These are phyloP conservation scores for Thelonectria discophora DNA, from an alignment of 2,329 filamentous ascomycete genomes.

Conservation along the genomic window DNA sequence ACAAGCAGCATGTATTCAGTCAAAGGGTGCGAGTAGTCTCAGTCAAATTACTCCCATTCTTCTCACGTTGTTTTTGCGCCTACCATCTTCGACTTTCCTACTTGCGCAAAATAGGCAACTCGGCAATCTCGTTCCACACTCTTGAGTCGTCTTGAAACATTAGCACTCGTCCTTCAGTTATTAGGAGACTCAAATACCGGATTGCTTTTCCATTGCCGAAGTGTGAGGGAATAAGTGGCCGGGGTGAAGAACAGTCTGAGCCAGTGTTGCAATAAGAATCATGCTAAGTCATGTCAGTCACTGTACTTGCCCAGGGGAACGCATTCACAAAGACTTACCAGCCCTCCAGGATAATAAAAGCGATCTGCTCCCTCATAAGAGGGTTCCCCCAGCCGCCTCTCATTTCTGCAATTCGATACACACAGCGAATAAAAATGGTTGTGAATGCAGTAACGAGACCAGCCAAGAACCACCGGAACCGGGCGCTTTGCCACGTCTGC, in stretches of 20 bases:
- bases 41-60: too few species aligned
- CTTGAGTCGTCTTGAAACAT: not conserved
- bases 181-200: not conserved
- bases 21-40: too few species aligned
- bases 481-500: constrained; percentile 1
- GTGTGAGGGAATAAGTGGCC: constrained; percentile 2
- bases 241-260: constrained; percentile 7
- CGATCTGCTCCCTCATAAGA: constrained; percentile 60
- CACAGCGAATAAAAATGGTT: constrained; percentile 66
- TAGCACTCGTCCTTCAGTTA: not conserved
- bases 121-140: constrained; percentile 3
- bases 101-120: not conserved
- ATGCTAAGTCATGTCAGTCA: not conserved
- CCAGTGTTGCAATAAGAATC: constrained; percentile 1
- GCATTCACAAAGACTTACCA: constrained; percentile 2
- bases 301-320: not conserved
- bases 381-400: constrained; percentile 67
- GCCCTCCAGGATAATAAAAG: constrained; percentile 66
- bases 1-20: too few species aligned
- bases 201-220: not conserved
- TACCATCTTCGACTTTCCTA: not conserved
- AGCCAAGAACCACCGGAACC: constrained; percentile 9
- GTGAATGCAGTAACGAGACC: constrained; percentile 8
- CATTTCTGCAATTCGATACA: constrained; percentile 72
- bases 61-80: too few species aligned